Percentiles rank a stretch among this genome's conserved stretches.
These are phyloP conservation scores for Penicillium sp. DNA, from an alignment of 2,329 filamentous ascomycete genomes.

Conservation along the genomic window DNA sequence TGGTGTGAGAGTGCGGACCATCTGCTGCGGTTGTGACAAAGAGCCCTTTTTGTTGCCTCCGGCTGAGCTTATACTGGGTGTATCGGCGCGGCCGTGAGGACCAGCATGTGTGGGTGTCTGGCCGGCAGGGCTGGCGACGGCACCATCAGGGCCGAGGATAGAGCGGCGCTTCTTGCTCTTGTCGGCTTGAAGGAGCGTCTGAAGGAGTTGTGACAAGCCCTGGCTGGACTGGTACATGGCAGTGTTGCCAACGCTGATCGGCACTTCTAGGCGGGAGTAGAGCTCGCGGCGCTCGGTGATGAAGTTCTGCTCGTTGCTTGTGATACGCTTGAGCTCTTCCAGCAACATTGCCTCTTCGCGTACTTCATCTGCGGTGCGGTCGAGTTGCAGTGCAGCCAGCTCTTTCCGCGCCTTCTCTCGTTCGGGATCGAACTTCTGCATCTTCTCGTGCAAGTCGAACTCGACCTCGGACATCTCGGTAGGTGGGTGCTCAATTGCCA, in stretches of 20 bases:
- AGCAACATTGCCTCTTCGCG: conserved; percentile 87
- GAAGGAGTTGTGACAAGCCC: conserved; percentile 72
- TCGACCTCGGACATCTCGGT: conserved; percentile 85
- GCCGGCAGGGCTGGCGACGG: conserved; percentile 49
- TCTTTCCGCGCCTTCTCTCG: conserved; percentile 78
- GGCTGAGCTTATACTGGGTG: conserved; percentile 28
- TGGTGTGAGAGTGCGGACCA: conserved; percentile 66
- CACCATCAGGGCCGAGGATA: conserved; percentile 57
- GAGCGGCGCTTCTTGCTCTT: conserved; percentile 85
- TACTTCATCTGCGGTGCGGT: conserved; percentile 78
- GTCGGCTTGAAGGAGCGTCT: conserved; percentile 76
- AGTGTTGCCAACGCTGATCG: conserved; percentile 64
- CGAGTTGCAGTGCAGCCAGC: conserved; percentile 73
- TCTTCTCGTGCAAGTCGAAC: conserved; percentile 75
- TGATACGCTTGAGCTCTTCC: conserved; percentile 85
- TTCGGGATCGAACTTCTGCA: conserved; percentile 77
- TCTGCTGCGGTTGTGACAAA: conserved; percentile 41
- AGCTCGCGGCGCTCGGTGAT: conserved; percentile 84
- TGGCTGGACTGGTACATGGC: conserved; percentile 74
- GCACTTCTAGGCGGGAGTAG: conserved; percentile 81
- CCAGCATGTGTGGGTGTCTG: conserved; percentile 46
- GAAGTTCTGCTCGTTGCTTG: conserved; percentile 77
- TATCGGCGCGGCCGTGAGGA: conserved; percentile 37
- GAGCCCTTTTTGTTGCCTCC: conserved; percentile 35
- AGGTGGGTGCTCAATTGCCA: conserved; percentile 72